Base-by-base conservation (phyloP, 2,329 filamentous ascomycete species). In the Alternaria metachromatica region DNA sequence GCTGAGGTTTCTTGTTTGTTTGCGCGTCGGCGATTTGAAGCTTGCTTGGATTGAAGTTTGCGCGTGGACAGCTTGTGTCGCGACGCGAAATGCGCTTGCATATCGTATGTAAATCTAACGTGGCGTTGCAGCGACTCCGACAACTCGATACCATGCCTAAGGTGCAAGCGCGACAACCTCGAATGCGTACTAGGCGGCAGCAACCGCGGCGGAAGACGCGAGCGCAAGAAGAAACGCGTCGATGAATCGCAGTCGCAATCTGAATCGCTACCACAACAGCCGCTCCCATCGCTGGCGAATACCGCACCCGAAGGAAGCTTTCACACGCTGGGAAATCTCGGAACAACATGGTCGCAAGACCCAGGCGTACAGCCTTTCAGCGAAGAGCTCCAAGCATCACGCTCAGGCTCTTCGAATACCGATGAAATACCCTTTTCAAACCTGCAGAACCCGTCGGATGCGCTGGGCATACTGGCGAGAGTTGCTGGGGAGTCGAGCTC, bases 171-270 rank as follows among this genome's bases (percentile, higher is more conserved):
- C 68, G 86, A 88, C 66, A 81, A 83, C 60, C 85, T 86, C 56
- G 86, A 88, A 64, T 89, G 87, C 73, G 82, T 89, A 11, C 82
- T 89, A 20, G 87, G 86, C 8, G 84, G 85, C 48, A 87, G 86
- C 51, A 88, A 88, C 71, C 84, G 87, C 58, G 87, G 87, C 49
- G 87, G 87, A 13, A 82, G 86, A 59, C 83, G 87, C 50, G 83
- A 88, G 61, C 84, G 87, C 57, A 87, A 86, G 71, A 86, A 86
- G 62, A 74, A 74, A 43, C 71, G 67, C 54, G 18, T 70, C 25
- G 69, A 72, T 26, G 69, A 68, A 55, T 41, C 53, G 9, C 51
- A 63, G 18, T 23, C 26, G 41, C 56, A 64, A 12, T 43, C 26
- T 41, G 54, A 64, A 57, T 46, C 4, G 55, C 69, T 55, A 56